Base-by-base conservation (phyloP, 2,329 filamentous ascomycete genomes). In the Immersiporthe knoxdaviesiana region DNA sequence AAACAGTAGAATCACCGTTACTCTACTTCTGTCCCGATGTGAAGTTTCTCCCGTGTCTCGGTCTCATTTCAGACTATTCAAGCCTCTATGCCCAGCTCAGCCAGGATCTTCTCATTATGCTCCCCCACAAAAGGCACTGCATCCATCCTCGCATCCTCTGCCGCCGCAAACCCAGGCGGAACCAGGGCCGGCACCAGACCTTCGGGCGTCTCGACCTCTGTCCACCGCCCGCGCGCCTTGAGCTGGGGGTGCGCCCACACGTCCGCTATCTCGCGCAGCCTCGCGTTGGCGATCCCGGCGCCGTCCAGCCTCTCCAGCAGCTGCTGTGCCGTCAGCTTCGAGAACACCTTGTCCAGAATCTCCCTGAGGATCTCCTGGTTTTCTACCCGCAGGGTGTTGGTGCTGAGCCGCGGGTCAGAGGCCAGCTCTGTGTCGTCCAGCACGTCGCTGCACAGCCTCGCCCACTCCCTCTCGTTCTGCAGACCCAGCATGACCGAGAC, bases 381-480 rank as follows among this genome's bases (percentile, higher is more conserved):
- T 71, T 83, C 73, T 0, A 77, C 79, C 4, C 85, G 78, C 2
- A 82, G 73, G 0, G 80, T 77, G 70, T 86, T 88, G 70, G 73
- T 84, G 24, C 70, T 72, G 72, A 88, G 88, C 0, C 84, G 79
- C 50, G 77, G 70, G 66, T 88, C 84, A 1, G 77, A 77, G 0
- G 81, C 79, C 1, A 87, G 71, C 0, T 76, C 78, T 0, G 78
- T 76, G 59, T 82, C 77, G 0, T 76, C 78, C 4, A 88, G 76
- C 1, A 88, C 84, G 2, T 79, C 74, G 0, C 75, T 74, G 68
- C 84, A 86, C 16, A 88, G 81, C 7, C 77, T 84, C 1, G 72
- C 76, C 85, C 85, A 87, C 72, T 88, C 86, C 3, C 85, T 78
- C 76, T 87, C 85, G 69, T 88, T 88, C 72, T 88, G 86, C 30